A percentile compares a stretch with the other conserved stretches of the same genome.
Conservation (phyloP, 208 protist genomes). For the Leishmania guyanensis region DNA sequence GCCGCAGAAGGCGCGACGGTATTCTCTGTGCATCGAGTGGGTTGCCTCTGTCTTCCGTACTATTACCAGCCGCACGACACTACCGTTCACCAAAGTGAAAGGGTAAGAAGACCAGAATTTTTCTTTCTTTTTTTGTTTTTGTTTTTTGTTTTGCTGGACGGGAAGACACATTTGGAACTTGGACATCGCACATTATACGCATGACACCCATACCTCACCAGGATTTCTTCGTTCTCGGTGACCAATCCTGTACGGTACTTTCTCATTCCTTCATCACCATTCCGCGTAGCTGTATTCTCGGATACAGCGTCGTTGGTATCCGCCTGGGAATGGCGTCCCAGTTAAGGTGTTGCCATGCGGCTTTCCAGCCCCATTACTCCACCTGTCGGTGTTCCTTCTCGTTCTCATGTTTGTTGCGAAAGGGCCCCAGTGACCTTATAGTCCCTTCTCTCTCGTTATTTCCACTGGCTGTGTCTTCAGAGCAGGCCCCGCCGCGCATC, state of each 20-base stretch:
- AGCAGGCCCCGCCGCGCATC: background rate
- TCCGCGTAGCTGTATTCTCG: background rate
- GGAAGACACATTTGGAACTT: background rate
- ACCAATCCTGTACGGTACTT: background rate
- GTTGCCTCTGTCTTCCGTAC: too few species aligned
- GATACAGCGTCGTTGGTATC: background rate
- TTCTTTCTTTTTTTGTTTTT: background rate
- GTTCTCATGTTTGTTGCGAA: background rate
- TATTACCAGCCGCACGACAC: too few species aligned
- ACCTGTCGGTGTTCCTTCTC: background rate
- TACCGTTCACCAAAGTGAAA: too few species aligned
- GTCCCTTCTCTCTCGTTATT: background rate
- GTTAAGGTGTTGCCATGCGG: too few species aligned
- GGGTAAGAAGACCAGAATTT: too few species aligned
- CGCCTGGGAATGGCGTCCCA: background rate
- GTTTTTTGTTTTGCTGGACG: background rate
- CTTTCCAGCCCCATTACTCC: background rate
- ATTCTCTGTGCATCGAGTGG: too few species aligned
- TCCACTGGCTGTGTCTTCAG: background rate
- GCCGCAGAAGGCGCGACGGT: too few species aligned
- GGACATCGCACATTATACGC: background rate
- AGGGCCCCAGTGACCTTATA: background rate
- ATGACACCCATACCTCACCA: background rate
- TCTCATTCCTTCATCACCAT: background rate
- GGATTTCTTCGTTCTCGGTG: background rate